phyloP scores from a whole-genome alignment of 805 yeast genomes.

The Saccharomycopsis guyanensis region DNA sequence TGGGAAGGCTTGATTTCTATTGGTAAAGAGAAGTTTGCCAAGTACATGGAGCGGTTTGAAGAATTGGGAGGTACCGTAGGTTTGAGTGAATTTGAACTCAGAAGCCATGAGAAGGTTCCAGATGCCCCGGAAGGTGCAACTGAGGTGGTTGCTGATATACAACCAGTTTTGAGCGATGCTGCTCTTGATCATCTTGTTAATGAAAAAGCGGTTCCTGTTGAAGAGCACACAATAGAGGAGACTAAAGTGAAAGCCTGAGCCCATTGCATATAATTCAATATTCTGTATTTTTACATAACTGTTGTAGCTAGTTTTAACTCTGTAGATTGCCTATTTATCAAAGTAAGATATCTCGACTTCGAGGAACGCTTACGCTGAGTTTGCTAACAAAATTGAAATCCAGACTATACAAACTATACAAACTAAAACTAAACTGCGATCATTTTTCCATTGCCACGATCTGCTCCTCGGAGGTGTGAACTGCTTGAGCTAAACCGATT shows the following conservation, averaged over 20 bases:
- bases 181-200: neutral
- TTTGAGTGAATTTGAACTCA: conserved; percentile 46
- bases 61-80: conserved; percentile 43
- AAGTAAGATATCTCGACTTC: no score
- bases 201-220: neutral
- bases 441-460: no score
- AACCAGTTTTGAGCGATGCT: neutral
- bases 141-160: neutral
- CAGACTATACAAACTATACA: no score
- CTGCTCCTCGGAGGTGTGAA: no score
- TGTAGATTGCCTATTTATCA: no score
- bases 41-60: conserved; percentile 32
- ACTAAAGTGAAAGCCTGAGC: neutral
- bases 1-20: conserved; percentile 44
- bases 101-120: conserved; percentile 25
- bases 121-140: neutral
- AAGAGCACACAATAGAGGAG: neutral
- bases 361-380: no score
- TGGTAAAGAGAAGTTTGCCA: conserved; percentile 32
- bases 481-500: no score
- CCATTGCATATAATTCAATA: no score
- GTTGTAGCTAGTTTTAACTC: no score
- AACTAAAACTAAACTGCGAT: no score
- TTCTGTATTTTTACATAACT: no score
- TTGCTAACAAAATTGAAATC: no score